A percentile compares a stretch with the other conserved stretches of the same genome.
Conservation (phyloP, 2,329 filamentous ascomycete genomes). For the Macrophomina tecta region DNA sequence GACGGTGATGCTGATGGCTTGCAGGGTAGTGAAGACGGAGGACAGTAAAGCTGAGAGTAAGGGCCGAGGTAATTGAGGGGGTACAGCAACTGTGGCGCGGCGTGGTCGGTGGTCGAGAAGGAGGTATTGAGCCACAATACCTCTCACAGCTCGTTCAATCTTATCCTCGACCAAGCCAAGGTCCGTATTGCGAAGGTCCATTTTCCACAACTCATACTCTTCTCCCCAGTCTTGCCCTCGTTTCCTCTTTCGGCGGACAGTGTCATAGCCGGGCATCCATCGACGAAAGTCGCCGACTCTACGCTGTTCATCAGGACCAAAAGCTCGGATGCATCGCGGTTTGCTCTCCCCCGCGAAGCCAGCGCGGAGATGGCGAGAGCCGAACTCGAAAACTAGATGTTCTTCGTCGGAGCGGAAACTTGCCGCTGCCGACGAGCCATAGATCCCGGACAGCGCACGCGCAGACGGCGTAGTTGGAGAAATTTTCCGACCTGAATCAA, state of each 20-base stretch:
- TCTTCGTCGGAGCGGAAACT: slow-evolving; percentile 73
- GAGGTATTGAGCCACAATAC: slow-evolving; percentile 79
- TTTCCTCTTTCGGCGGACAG: slow-evolving; percentile 56
- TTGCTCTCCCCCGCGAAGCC: slow-evolving; percentile 85
- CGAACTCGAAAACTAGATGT: slow-evolving; percentile 83
- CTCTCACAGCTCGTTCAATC: slow-evolving; percentile 80
- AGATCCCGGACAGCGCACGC: slow-evolving; percentile 64
- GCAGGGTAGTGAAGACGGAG: slow-evolving; percentile 80
- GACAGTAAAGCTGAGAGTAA: slow-evolving; percentile 77
- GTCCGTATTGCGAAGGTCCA: slow-evolving; percentile 75
- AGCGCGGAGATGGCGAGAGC: slow-evolving; percentile 76
- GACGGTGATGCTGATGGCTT: slow-evolving; percentile 79
- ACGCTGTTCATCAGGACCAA: slow-evolving; percentile 76
- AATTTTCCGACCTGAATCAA: slow-evolving; percentile 15
- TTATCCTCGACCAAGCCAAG: slow-evolving; percentile 83
- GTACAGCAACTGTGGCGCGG: slow-evolving; percentile 75
- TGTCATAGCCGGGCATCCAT: slow-evolving; percentile 64
- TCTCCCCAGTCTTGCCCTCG: slow-evolving; percentile 64
- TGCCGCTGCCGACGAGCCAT: slow-evolving; percentile 62
- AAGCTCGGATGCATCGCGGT: slow-evolving; percentile 73
- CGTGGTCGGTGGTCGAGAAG: slow-evolving; percentile 76
- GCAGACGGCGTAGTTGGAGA: slow-evolving; percentile 63
- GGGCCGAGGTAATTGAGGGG: slow-evolving; percentile 77
- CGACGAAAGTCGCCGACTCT: slow-evolving; percentile 81
- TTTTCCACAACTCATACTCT: slow-evolving; percentile 76